phyloP scores from a whole-genome alignment of 768 basidiomycete genomes.

The Trametes villosa region DNA sequence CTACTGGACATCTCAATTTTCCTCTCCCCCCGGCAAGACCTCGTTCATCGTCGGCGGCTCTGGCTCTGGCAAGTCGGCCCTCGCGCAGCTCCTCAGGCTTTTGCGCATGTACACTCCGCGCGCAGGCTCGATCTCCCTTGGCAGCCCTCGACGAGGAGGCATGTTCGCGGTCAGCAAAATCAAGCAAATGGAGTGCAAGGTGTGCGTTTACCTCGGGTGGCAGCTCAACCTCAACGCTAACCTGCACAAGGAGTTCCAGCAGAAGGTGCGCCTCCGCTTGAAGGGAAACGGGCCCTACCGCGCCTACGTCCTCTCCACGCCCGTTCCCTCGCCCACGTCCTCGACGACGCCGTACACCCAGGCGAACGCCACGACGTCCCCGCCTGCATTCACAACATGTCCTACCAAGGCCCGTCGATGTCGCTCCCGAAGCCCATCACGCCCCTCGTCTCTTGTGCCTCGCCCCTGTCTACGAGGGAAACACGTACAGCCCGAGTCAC shows the following conservation, averaged over 20 bases:
- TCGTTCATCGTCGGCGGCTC: conserved; percentile 83
- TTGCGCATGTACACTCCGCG: conserved; percentile 75
- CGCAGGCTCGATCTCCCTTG: no score
- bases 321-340: conserved; percentile 36
- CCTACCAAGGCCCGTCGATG: conserved; percentile 23
- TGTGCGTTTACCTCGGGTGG: conserved; percentile 95
- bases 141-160: conserved; percentile 62
- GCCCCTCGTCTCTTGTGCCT: conserved; percentile 14
- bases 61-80: conserved; percentile 78
- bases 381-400: conserved; percentile 29
- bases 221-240: conserved; percentile 75
- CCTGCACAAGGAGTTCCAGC: conserved; percentile 63
- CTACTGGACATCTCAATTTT: conserved; percentile 65
- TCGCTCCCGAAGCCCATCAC: conserved; percentile 26
- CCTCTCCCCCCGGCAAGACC: conserved; percentile 69
- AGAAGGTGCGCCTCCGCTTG: conserved; percentile 64
- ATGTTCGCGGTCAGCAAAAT: conserved; percentile 80
- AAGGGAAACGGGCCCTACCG: conserved; percentile 60
- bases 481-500: conserved; percentile 6
- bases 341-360: conserved; percentile 33
- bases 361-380: conserved; percentile 11
- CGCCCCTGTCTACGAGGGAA: conserved; percentile 17
- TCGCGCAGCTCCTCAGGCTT: conserved; percentile 63
- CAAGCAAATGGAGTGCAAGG: conserved; percentile 96
- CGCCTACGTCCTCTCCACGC: conserved; percentile 59